phyloP scores from a whole-genome alignment of 306 rosid species.

The Pyrus betulifolia region DNA sequence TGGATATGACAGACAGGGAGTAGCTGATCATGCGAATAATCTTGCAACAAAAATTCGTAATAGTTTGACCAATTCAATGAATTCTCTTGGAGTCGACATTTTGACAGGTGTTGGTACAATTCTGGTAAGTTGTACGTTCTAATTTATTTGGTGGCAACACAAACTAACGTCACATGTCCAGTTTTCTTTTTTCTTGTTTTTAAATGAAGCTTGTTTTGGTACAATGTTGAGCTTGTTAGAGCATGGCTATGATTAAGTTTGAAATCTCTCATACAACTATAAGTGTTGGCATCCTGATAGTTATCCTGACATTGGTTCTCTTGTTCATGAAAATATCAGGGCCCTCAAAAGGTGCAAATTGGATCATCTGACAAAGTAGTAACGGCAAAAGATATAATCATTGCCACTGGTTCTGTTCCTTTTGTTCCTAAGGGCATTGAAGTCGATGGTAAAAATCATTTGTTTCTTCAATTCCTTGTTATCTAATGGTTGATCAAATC shows the following conservation, averaged over 20 bases:
- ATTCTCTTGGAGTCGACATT: conserved; percentile 95
- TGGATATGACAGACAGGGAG: conserved; percentile 92
- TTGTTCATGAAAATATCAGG: conserved; percentile 39
- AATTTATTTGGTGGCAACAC: not conserved
- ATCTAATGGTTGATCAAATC: not conserved
- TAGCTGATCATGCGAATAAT: conserved; percentile 95
- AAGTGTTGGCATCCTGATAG: not conserved
- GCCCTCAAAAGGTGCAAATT: conserved; percentile 84
- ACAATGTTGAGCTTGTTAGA: not conserved
- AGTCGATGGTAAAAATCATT: conserved; percentile 64
- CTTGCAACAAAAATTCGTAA: conserved; percentile 89
- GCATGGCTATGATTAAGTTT: not conserved
- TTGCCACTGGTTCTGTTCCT: conserved; percentile 98
- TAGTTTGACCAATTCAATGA: conserved; percentile 84
- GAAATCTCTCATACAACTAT: not conserved
- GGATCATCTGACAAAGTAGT: conserved; percentile 73
- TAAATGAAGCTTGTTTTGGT: not conserved
- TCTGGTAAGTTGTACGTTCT: conserved; percentile 45
- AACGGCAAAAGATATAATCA: conserved; percentile 80
- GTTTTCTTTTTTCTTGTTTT: not conserved
- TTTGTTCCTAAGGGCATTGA: conserved; percentile 97
- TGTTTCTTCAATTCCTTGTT: not conserved
- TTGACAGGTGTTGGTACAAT: conserved; percentile 82
- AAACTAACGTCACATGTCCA: not conserved
- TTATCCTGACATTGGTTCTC: conserved; percentile 11